phyloP scores from a whole-genome alignment of 345 rosid species.

The Euphorbia peplus region DNA sequence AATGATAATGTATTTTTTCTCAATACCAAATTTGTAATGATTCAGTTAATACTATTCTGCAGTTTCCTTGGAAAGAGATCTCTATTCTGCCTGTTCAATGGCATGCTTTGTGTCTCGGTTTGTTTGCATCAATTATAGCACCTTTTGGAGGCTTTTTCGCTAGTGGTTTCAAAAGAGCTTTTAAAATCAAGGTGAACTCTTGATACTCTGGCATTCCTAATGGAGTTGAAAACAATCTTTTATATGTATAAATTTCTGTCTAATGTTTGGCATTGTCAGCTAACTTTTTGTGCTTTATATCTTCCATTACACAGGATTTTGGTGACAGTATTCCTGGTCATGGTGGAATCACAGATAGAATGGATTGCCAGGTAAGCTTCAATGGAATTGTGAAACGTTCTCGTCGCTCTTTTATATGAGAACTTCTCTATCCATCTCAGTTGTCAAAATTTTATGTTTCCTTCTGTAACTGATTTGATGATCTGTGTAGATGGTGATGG shows the following conservation, averaged over 20 bases:
- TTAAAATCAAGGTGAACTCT: slow-evolving; percentile 71
- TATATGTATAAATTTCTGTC: not conserved
- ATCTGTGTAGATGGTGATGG: slow-evolving; percentile 85
- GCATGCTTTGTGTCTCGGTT: slow-evolving; percentile 90
- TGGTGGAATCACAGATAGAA: slow-evolving; percentile 97
- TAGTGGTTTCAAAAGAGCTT: slow-evolving; percentile 96
- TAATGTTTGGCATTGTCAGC: not conserved
- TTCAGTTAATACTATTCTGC: slow-evolving; percentile 19
- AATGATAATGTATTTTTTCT: not conserved
- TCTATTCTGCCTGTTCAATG: slow-evolving; percentile 82
- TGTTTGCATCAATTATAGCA: slow-evolving; percentile 97
- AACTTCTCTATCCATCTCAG: not conserved
- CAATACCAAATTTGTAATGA: not conserved
- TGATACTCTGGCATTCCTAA: not conserved
- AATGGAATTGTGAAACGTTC: not conserved
- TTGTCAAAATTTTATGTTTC: not conserved
- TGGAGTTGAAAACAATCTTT: not conserved
- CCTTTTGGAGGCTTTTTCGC: slow-evolving; percentile 99
- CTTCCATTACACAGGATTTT: slow-evolving; percentile 59
- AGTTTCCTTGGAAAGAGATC: slow-evolving; percentile 93
- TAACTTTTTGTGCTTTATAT: not conserved
- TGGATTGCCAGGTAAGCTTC: slow-evolving; percentile 91
- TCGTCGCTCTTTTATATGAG: not conserved
- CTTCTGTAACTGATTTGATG: not conserved
- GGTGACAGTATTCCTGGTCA: slow-evolving; percentile 99